Percentiles rank a stretch among this genome's conserved stretches.
These are phyloP conservation scores for Oryza brachyantha DNA, from an alignment of 176 grass and related monocot genomes.

Conservation along the genomic window DNA sequence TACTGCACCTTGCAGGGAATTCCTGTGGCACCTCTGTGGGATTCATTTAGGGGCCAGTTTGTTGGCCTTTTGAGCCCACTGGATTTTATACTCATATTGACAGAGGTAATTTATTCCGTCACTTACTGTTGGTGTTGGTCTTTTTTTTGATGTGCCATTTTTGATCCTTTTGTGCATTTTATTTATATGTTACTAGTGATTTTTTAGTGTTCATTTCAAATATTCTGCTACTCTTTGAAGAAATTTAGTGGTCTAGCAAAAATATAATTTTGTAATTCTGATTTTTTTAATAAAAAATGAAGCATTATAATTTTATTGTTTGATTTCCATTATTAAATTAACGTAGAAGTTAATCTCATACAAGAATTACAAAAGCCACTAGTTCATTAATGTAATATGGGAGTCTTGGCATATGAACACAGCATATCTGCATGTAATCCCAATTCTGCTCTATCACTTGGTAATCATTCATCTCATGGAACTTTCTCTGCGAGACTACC, in stretches of 20 bases:
- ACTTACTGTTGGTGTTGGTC: constrained; percentile 11
- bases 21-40: constrained; percentile 98
- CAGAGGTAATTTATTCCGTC: constrained; percentile 58
- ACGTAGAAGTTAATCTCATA: not conserved
- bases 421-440: not conserved
- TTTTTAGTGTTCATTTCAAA: not conserved
- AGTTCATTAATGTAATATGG: not conserved
- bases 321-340: not conserved
- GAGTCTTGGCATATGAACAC: too few relatives aligned
- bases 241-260: not conserved
- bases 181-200: not conserved
- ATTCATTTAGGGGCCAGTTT: constrained; percentile 77
- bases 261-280: not conserved
- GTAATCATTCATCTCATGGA: not conserved
- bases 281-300: not conserved
- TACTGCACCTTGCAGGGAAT: constrained; percentile 64
- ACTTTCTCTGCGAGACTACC: not conserved
- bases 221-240: not conserved
- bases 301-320: not conserved
- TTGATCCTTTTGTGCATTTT: not conserved
- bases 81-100: constrained; percentile 97
- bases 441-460: not conserved
- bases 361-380: not conserved
- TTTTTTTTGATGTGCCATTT: constrained; percentile 10
- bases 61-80: constrained; percentile 84